Conservation (phyloP, 306 rosid genomes). For the Citrullus mucosospermus region DNA sequence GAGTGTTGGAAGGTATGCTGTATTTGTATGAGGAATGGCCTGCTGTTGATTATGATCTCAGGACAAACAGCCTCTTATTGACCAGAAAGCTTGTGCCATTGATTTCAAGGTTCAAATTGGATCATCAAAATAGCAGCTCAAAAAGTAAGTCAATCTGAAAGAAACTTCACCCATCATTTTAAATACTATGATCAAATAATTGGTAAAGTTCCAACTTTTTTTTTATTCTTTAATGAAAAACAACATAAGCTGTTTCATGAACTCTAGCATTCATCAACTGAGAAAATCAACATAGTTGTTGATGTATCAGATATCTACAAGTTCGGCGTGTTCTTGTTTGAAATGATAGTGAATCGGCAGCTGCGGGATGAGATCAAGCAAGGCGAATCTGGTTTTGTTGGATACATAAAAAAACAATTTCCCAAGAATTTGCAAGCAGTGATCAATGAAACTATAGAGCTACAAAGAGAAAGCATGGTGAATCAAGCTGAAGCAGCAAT, state of each 20-base stretch:
- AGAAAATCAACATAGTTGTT: neutral
- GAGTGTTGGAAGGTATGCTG: constrained; percentile 38
- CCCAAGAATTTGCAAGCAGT: constrained; percentile 21
- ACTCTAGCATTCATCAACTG: neutral
- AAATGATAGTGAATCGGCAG: constrained; percentile 25
- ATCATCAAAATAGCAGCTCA: constrained; percentile 18
- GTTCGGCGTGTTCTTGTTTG: constrained; percentile 43
- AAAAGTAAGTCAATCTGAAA: constrained; percentile 28
- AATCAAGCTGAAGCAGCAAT: constrained; percentile 28
- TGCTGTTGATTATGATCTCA: constrained; percentile 49
- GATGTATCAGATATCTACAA: constrained; percentile 30
- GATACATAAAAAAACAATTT: constrained; percentile 28
- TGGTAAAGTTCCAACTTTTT: neutral
- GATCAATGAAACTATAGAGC: constrained; percentile 36
- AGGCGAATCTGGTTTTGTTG: constrained; percentile 27
- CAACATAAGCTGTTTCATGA: neutral
- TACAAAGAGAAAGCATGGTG: constrained; percentile 14
- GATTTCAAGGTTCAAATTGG: constrained; percentile 57
- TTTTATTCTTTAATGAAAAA: neutral
- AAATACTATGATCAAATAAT: neutral
- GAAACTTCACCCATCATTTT: neutral
- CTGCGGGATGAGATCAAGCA: constrained; percentile 24
- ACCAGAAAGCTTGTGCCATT: constrained; percentile 27
- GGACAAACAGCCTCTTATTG: constrained; percentile 36
- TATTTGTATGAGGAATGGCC: constrained; percentile 60